Evolutionary conservation across 805 yeast genomes (phyloP).

Genomic region (Myxozyma mucilagina): DNA sequence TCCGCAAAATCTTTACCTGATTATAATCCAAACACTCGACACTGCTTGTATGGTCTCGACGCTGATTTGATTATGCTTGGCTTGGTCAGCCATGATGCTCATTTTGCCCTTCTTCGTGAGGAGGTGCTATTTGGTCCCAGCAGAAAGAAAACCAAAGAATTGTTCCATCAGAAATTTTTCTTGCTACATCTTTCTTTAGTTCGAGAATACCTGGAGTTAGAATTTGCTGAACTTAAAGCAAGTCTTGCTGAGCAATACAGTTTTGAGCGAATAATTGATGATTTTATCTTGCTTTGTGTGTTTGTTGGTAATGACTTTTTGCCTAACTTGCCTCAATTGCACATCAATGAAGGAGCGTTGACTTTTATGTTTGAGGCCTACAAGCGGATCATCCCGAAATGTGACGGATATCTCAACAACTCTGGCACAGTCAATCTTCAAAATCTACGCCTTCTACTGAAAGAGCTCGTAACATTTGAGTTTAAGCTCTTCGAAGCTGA

Average conservation of each 20-base stretch:
- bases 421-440: constrained; percentile 76
- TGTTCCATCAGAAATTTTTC: constrained; percentile 78
- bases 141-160: constrained; percentile 43
- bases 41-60: constrained; percentile 93
- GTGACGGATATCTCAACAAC: constrained; percentile 84
- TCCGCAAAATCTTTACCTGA: constrained; percentile 68
- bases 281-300: constrained; percentile 85
- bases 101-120: constrained; percentile 89
- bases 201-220: constrained; percentile 87
- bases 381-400: constrained; percentile 68
- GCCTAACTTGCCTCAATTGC: constrained; percentile 92
- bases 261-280: constrained; percentile 89
- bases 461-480: constrained; percentile 75
- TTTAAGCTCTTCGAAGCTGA: constrained; percentile 82
- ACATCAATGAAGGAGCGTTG: constrained; percentile 92
- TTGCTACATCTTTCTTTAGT: constrained; percentile 81
- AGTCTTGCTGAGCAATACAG: constrained; percentile 65
- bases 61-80: constrained; percentile 96
- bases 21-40: constrained; percentile 79
- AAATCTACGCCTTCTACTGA: constrained; percentile 73
- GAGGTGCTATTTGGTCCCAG: constrained; percentile 80
- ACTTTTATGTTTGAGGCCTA: constrained; percentile 88
- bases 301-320: constrained; percentile 98
- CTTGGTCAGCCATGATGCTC: constrained; percentile 90
- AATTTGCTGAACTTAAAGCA: constrained; percentile 70